Conservation (phyloP, 345 rosid species). For the Mallotus nudiflorus region DNA sequence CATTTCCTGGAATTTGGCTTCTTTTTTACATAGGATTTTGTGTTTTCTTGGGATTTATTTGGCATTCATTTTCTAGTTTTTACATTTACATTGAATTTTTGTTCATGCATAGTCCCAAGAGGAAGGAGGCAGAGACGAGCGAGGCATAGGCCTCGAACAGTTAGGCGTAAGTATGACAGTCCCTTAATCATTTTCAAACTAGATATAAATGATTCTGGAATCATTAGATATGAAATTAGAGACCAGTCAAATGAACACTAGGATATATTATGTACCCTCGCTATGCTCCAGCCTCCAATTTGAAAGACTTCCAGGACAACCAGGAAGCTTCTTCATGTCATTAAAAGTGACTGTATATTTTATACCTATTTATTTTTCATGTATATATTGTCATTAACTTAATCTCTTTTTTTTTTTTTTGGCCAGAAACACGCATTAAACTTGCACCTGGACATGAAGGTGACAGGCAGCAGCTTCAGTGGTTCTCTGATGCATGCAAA, state of each 20-base stretch:
- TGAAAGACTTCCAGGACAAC: conserved; percentile 7
- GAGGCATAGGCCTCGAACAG: conserved; percentile 66
- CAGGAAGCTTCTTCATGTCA: not conserved
- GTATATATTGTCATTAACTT: not conserved
- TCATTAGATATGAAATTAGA: conserved; percentile 1
- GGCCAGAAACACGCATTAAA: conserved; percentile 71
- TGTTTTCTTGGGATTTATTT: not conserved
- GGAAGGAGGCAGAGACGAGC: conserved; percentile 74
- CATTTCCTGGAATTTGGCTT: not conserved
- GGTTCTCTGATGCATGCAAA: conserved; percentile 94
- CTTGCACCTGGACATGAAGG: conserved; percentile 75
- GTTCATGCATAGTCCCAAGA: conserved; percentile 68
- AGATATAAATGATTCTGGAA: conserved; percentile 1
- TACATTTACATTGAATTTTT: conserved; percentile 47
- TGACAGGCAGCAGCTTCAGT: conserved; percentile 72
- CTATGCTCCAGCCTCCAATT: conserved; percentile 38
- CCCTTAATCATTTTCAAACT: conserved; percentile 12
- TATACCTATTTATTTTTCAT: not conserved
- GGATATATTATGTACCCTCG: conserved; percentile 10
- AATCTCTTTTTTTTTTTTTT: conserved; percentile 20
- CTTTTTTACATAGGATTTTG: not conserved
- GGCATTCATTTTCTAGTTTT: conserved; percentile 18
- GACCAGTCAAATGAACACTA: not conserved
- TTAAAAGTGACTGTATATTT: not conserved
- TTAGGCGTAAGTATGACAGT: conserved; percentile 73